These are phyloP conservation scores for Nidula microcarpa DNA, from an alignment of 768 basidiomycete species.

Conservation along the genomic window DNA sequence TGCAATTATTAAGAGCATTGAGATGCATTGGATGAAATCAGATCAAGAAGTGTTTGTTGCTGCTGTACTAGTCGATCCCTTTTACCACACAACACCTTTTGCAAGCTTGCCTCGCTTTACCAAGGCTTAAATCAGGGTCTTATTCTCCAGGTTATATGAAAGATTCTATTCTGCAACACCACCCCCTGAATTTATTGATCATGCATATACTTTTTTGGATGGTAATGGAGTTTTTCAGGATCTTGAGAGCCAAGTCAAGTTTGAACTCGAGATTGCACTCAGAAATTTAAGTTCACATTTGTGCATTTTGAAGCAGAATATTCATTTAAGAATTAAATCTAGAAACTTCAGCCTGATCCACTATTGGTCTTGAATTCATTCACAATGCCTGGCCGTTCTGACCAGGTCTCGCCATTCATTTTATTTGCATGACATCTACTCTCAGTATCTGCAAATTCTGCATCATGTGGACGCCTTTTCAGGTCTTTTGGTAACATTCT, in stretches of 20 bases:
- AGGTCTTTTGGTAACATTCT: constrained; percentile 24
- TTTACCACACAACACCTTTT: constrained; percentile 13
- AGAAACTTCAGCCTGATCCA: constrained; percentile 4
- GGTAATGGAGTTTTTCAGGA: constrained; percentile 2
- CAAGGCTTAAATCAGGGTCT: constrained; percentile 7
- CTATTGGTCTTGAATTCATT: background rate
- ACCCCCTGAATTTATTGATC: background rate
- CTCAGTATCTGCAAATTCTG: constrained; percentile 23
- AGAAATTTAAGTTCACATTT: constrained; percentile 5
- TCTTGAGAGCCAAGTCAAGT: background rate
- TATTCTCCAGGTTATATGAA: constrained; percentile 8
- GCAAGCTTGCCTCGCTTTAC: constrained; percentile 2
- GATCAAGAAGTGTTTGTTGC: constrained; percentile 28
- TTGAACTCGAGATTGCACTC: constrained; percentile 4
- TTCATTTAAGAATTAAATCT: constrained; percentile 8
- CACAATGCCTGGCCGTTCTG: background rate
- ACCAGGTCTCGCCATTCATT: constrained; percentile 9
- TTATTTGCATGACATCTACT: constrained; percentile 14
- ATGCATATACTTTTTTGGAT: constrained; percentile 3
- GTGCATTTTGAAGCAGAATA: constrained; percentile 14
- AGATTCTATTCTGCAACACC: constrained; percentile 8
- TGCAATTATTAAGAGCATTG: constrained; percentile 24
- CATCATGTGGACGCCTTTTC: constrained; percentile 24
- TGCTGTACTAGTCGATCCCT: constrained; percentile 22
- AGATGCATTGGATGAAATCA: constrained; percentile 19